Base-by-base conservation (phyloP, 805 yeast species). In the Nakazawaea wickerhamii region DNA sequence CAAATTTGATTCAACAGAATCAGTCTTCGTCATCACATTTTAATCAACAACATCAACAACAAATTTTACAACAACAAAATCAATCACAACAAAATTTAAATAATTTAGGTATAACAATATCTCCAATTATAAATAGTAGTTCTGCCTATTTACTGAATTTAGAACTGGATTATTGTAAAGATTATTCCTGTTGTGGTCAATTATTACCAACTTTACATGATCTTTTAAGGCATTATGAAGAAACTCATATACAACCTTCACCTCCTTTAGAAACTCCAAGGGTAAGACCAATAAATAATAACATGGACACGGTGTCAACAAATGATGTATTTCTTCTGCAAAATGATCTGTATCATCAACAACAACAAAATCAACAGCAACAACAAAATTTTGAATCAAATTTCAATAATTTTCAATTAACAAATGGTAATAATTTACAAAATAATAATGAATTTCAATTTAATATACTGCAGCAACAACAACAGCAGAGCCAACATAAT, bases 111-210 rank as follows among this genome's bases (percentile, higher is more conserved):
- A 30, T 23, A 30, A 22, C 28, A 11, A 25, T 18, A 6, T 32
- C 32, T 14, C 38, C 43, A 13, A 21, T 20, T 13, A 21, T 28
- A n/a, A 41, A 41, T 30, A 27, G 33, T 41, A 40, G 34, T 42
- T 78, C 91, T 21, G 77, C 93, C 7, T 93, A 91, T 60, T 71
- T 93, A 48, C 96, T 98, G 15, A 87, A 86, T 55, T 70, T 91
- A 46, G 99, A 91, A 63, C 95, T 96, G 8, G 90, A 90, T 60
- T 93, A 91, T 64, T 93, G 99, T 63, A 86, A 85, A 61, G 99
- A 93, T 67, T 93, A 93, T 64, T 79, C 88, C 40, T 93, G 99
- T 65, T 93, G 99, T 67, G 99, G 98, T 22, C 84, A 85, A 58
- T 68, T 83, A 33, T 72, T 93, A 48, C 98, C 98, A 25, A 90